These are phyloP conservation scores for Xylaria flabelliformis DNA, from an alignment of 495 filamentous ascomycete species.

Conservation along the genomic window DNA sequence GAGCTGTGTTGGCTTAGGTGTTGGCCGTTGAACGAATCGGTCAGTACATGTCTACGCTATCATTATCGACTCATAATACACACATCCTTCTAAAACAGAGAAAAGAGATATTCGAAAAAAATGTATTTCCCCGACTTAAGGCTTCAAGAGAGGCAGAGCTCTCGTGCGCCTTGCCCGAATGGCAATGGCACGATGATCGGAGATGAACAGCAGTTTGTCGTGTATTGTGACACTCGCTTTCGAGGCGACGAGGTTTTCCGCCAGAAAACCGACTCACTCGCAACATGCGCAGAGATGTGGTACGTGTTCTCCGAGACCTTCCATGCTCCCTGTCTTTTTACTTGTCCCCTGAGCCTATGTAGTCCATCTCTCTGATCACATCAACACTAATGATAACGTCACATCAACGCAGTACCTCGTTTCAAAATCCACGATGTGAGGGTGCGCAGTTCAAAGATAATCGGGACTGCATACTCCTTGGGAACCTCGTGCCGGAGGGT, in stretches of 20 bases:
- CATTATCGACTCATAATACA: background rate
- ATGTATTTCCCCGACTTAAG: background rate
- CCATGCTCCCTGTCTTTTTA: background rate
- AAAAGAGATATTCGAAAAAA: background rate
- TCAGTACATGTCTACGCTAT: background rate
- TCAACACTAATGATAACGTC: background rate
- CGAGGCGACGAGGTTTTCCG: constrained; percentile 36
- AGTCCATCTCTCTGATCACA: background rate
- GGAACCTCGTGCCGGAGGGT: constrained; percentile 24
- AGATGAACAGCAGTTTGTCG: constrained; percentile 39
- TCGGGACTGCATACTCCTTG: constrained; percentile 33
- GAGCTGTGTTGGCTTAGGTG: constrained; percentile 6
- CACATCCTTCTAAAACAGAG: background rate
- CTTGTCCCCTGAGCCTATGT: background rate
- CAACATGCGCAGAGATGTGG: constrained; percentile 41
- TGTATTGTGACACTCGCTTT: constrained; percentile 42
- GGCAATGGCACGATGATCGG: constrained; percentile 45
- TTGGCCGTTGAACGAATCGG: constrained; percentile 8
- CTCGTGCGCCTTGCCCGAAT: constrained; percentile 37
- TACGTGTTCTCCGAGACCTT: constrained; percentile 29
- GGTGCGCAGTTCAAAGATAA: constrained; percentile 36
- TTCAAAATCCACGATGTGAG: constrained; percentile 43
- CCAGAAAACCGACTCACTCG: constrained; percentile 37
- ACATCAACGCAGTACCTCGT: constrained; percentile 14
- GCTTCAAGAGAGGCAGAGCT: constrained; percentile 10